Percentiles rank a stretch among this genome's conserved stretches.
Conservation (phyloP, 2,329 filamentous ascomycete species). For the Biscogniauxia mediterranea region DNA sequence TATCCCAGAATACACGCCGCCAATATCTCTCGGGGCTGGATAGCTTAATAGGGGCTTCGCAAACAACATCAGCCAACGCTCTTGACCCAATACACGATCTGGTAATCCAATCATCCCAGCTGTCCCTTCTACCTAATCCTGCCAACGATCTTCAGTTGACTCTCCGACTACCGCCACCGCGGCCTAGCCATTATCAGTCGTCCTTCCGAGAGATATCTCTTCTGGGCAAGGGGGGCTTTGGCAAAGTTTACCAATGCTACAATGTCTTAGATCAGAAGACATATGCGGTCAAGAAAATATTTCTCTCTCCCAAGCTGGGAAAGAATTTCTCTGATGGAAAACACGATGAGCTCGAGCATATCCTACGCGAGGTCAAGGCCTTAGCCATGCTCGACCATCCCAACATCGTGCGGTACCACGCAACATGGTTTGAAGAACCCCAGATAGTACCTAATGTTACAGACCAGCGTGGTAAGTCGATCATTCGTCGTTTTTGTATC, state of each 20-base stretch:
- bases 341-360: slow-evolving; percentile 29
- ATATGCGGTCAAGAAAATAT: slow-evolving; percentile 35
- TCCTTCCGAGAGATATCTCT: slow-evolving; percentile 29
- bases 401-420: slow-evolving; percentile 34
- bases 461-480: slow-evolving; percentile 47
- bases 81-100: slow-evolving; percentile 25
- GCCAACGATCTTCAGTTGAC: slow-evolving; percentile 24
- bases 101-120: slow-evolving; percentile 20
- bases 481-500: slow-evolving; percentile 33
- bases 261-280: slow-evolving; percentile 30
- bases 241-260: slow-evolving; percentile 32
- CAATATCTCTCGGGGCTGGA: slow-evolving; percentile 33
- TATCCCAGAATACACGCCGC: slow-evolving; percentile 17
- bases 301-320: slow-evolving; percentile 27
- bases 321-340: slow-evolving; percentile 29
- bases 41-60: slow-evolving; percentile 16
- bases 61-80: slow-evolving; percentile 10
- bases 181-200: slow-evolving; percentile 29
- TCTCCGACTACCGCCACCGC: slow-evolving; percentile 8
- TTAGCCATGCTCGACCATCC: slow-evolving; percentile 33
- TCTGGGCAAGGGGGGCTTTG: slow-evolving; percentile 33
- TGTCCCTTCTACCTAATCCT: slow-evolving; percentile 23
- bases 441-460: slow-evolving; percentile 7
- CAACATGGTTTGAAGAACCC: slow-evolving; percentile 33
- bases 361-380: slow-evolving; percentile 32